phyloP scores from a whole-genome alignment of 2,329 filamentous ascomycete species.

The Ophiobolus disseminans region DNA sequence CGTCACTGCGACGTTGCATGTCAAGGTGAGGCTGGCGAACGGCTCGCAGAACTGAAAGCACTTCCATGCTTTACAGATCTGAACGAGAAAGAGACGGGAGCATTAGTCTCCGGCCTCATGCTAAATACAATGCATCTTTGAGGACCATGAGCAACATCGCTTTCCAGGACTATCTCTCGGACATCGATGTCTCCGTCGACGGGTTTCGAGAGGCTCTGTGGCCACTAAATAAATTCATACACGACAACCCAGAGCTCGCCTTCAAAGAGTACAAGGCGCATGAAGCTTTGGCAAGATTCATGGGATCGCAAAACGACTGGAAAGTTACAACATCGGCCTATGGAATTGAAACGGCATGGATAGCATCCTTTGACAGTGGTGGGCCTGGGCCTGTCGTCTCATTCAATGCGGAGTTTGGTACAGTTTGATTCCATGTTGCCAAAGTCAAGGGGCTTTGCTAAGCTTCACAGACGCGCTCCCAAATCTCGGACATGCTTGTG shows the following conservation, averaged over 20 bases:
- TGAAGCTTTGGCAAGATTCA: conserved; percentile 25
- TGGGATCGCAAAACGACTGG: conserved; percentile 54
- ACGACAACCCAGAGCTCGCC: conserved; percentile 29
- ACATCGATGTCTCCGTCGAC: conserved; percentile 1
- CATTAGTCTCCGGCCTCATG: background rate
- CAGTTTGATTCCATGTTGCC: background rate
- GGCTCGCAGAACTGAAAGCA: too few species aligned
- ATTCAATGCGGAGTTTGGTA: conserved; percentile 53
- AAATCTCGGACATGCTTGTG: conserved; percentile 61
- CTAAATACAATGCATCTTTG: background rate
- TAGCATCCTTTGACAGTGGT: conserved; percentile 58
- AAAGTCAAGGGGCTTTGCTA: background rate
- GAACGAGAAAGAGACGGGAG: background rate
- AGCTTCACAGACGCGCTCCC: conserved; percentile 55
- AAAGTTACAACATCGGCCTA: conserved; percentile 61
- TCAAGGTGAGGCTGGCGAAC: too few species aligned
- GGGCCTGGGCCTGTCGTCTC: conserved; percentile 55
- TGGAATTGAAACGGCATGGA: conserved; percentile 61
- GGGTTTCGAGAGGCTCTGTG: background rate
- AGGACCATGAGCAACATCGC: too few species aligned
- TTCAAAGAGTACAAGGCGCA: conserved; percentile 32
- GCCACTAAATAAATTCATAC: conserved; percentile 10
- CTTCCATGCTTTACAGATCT: background rate
- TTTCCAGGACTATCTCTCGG: background rate
- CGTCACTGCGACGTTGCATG: background rate